Conservation (phyloP, 2,329 filamentous ascomycete genomes). For the Curvularia sp. region DNA sequence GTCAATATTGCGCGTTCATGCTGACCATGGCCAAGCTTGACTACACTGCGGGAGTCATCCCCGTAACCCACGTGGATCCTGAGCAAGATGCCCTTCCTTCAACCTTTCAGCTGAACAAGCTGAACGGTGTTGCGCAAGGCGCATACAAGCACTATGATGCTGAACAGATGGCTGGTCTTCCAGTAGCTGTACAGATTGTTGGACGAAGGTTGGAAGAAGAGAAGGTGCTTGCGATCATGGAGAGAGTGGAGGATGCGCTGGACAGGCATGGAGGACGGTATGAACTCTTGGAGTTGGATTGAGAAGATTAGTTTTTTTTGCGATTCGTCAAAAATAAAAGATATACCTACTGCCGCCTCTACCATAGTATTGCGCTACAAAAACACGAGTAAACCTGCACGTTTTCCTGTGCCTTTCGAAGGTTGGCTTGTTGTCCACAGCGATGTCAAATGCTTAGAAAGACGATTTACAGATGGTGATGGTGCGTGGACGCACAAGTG, state of each 20-base stretch:
- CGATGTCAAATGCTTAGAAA: background rate
- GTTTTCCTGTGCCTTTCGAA: background rate
- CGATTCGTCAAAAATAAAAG: background rate
- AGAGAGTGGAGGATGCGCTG: constrained; percentile 76
- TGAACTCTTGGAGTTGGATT: constrained; percentile 57
- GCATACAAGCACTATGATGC: constrained; percentile 89
- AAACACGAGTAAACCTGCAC: no score
- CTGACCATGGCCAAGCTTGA: constrained; percentile 67
- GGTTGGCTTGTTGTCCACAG: background rate
- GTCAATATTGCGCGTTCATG: background rate
- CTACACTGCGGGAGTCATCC: constrained; percentile 82
- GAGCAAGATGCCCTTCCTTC: constrained; percentile 69
- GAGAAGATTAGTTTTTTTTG: background rate
- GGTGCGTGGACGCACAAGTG: no score
- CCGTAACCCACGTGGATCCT: constrained; percentile 83
- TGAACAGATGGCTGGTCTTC: constrained; percentile 81
- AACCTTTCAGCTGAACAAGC: constrained; percentile 65
- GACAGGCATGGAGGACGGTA: constrained; percentile 62
- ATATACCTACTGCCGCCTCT: background rate
- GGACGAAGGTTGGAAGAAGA: constrained; percentile 83
- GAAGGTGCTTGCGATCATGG: constrained; percentile 84
- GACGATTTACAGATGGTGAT: background rate
- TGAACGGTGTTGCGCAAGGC: constrained; percentile 81
- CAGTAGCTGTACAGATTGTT: constrained; percentile 84
- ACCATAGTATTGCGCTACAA: background rate